These are phyloP conservation scores for Citrus mangshanensis DNA, from an alignment of 345 rosid genomes.

Conservation along the genomic window DNA sequence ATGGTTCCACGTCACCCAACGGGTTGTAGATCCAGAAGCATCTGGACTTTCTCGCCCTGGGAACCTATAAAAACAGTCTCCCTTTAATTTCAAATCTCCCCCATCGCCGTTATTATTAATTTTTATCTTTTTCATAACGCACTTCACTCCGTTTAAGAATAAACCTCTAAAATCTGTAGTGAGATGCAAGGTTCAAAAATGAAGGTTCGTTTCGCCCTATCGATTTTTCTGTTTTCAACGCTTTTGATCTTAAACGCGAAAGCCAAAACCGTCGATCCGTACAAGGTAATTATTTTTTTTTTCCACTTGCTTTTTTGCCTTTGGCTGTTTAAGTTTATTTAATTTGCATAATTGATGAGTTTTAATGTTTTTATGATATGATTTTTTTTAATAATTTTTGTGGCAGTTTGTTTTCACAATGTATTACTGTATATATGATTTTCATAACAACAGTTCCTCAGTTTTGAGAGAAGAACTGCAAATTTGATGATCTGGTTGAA, in stretches of 20 bases:
- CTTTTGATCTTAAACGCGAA: slow-evolving; percentile 26
- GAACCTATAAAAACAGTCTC: slow-evolving; percentile 28
- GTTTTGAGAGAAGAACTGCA: not conserved
- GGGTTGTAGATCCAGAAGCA: slow-evolving; percentile 31
- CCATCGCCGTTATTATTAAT: too few relatives aligned
- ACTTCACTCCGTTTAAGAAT: not conserved
- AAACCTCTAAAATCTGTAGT: not conserved
- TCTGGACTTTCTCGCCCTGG: slow-evolving; percentile 35
- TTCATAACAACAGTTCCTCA: not conserved
- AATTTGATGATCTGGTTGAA: not conserved
- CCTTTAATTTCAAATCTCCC: not conserved
- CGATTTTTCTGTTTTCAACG: slow-evolving; percentile 26
- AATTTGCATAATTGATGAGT: not conserved
- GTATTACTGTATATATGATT: not conserved
- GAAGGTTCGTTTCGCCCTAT: slow-evolving; percentile 27
- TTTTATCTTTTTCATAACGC: not conserved
- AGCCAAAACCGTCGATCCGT: slow-evolving; percentile 65
- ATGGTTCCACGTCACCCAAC: slow-evolving; percentile 53
- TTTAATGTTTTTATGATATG: not conserved
- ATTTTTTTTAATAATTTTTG: not conserved
- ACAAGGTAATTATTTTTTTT: slow-evolving; percentile 45
- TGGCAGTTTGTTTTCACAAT: not conserved
- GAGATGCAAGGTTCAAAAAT: slow-evolving; percentile 22
- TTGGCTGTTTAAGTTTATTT: not conserved
- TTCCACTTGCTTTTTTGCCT: not conserved